Evolutionary conservation across 106 monocot species (phyloP).

Genomic region (Platanthera guangdongensis): DNA sequence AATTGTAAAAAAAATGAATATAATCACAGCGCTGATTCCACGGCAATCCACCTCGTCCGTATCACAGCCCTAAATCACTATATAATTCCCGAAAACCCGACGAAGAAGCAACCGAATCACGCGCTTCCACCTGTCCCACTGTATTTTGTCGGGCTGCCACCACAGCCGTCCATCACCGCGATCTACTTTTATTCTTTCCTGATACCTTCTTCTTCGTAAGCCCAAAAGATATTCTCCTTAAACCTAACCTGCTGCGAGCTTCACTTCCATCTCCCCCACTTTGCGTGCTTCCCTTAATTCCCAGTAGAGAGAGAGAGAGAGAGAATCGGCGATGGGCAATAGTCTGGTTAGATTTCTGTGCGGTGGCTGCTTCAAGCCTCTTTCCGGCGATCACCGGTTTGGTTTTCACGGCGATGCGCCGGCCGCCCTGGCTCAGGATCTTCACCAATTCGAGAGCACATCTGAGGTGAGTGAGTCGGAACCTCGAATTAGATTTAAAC

Average conservation of each 20-base stretch:
- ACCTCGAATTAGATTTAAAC: not conserved
- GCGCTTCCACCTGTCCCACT: not conserved
- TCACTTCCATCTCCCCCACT: not conserved
- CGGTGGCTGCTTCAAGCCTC: constrained; percentile 17
- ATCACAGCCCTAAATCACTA: not conserved
- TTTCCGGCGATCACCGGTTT: not conserved
- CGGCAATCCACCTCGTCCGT: not conserved
- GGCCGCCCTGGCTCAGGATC: constrained; percentile 70
- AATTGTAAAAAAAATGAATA: not conserved
- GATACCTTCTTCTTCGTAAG: not conserved
- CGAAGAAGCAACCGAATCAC: not conserved
- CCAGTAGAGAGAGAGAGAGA: not conserved
- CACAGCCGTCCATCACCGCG: not conserved
- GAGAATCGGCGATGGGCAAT: constrained; percentile 47
- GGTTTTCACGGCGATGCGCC: constrained; percentile 39
- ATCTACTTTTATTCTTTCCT: not conserved
- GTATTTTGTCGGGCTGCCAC: not conserved
- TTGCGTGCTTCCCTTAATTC: no score
- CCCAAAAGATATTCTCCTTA: not conserved
- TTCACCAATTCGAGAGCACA: constrained; percentile 65
- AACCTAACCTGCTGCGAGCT: not conserved
- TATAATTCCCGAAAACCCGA: not conserved
- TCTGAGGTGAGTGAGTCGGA: constrained; percentile 37
- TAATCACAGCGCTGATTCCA: not conserved
- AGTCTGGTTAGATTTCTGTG: constrained; percentile 35